Percentiles rank a stretch among this genome's conserved stretches.
Conservation (phyloP, 2,329 filamentous ascomycete genomes). For the Kalaharituber pfeilii region DNA sequence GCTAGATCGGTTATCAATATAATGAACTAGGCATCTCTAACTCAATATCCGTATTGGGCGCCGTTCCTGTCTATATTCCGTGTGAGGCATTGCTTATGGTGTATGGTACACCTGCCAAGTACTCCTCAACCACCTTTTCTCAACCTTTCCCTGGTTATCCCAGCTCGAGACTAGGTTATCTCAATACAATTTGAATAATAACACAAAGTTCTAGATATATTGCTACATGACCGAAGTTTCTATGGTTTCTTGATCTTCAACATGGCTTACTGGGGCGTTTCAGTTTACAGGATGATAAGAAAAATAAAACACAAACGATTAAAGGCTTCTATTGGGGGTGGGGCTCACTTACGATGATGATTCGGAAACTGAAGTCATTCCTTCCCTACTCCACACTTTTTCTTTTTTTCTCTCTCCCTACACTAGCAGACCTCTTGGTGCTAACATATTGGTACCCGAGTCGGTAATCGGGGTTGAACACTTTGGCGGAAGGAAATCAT, state of each 20-base stretch:
- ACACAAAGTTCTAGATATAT: not conserved
- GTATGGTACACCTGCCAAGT: too few relatives aligned
- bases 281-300: too few relatives aligned
- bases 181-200: not conserved
- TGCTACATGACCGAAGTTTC: too few relatives aligned
- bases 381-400: not conserved
- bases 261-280: too few relatives aligned
- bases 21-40: not conserved
- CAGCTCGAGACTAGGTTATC: not conserved
- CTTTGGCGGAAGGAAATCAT: constrained; percentile 5
- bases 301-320: too few relatives aligned
- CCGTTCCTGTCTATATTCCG: too few relatives aligned
- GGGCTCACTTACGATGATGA: not conserved
- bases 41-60: not conserved
- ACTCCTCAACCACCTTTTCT: constrained; percentile 1
- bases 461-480: not conserved
- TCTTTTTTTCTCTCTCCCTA: constrained; percentile 1
- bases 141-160: not conserved
- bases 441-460: constrained; percentile 1
- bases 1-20: constrained; percentile 22
- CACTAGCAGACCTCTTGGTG: too few relatives aligned
- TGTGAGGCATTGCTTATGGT: too few relatives aligned
- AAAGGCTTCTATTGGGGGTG: too few relatives aligned
- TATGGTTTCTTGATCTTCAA: too few relatives aligned
- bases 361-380: not conserved